Evolutionary conservation across 2,329 filamentous ascomycete genomes (phyloP).

Genomic region (Paecilomyces fulvus): DNA sequence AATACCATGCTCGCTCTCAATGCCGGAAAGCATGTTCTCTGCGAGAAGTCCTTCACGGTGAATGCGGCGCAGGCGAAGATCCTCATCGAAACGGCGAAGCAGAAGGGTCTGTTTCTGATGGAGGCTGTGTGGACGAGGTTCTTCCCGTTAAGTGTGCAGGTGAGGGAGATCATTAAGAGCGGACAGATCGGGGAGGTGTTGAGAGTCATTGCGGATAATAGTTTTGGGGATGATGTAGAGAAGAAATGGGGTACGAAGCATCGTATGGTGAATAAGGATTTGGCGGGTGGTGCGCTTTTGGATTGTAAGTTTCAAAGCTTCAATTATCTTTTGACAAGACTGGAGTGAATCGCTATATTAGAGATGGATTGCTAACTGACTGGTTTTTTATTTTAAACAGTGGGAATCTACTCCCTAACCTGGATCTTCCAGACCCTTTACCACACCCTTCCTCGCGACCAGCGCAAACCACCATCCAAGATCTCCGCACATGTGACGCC

Average conservation of each 20-base stretch:
- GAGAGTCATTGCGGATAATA: conserved; percentile 52
- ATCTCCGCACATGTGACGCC: conserved; percentile 63
- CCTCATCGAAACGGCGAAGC: conserved; percentile 61
- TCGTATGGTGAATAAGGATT: conserved; percentile 74
- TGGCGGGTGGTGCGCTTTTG: conserved; percentile 74
- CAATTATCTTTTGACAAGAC: no score
- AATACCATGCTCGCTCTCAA: conserved; percentile 78
- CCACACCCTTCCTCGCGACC: conserved; percentile 57
- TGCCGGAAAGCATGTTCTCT: conserved; percentile 79
- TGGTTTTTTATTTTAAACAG: conserved; percentile 15
- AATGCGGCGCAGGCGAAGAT: conserved; percentile 68
- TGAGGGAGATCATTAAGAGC: conserved; percentile 47
- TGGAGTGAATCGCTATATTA: background rate
- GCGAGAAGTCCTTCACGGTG: conserved; percentile 84
- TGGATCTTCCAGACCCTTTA: conserved; percentile 90
- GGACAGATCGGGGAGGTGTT: conserved; percentile 53
- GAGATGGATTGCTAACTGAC: background rate
- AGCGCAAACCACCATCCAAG: conserved; percentile 56
- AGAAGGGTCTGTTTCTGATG: conserved; percentile 70
- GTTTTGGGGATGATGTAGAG: conserved; percentile 54
- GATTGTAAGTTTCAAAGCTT: conserved; percentile 44
- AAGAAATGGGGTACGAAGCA: conserved; percentile 53
- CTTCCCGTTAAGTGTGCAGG: conserved; percentile 73
- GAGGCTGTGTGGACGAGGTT: conserved; percentile 86
- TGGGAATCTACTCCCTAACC: conserved; percentile 81